phyloP scores from a whole-genome alignment of 2,329 filamentous ascomycete genomes.

The Colletotrichum shisoi region DNA sequence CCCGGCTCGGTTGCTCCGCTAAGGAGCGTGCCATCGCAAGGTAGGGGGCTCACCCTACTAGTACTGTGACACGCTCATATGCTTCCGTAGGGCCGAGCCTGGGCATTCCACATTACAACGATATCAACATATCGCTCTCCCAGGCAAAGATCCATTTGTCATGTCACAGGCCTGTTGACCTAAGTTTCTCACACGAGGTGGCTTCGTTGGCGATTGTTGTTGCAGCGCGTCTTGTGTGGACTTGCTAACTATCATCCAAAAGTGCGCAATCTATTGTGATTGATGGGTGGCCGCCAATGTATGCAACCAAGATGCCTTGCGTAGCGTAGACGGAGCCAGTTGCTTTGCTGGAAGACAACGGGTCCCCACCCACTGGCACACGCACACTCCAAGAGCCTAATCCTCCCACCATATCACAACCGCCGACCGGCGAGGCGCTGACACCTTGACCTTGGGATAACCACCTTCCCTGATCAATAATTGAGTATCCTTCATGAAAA shows the following conservation, averaged over 20 bases:
- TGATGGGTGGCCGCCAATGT: not conserved
- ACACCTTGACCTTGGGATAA: not conserved
- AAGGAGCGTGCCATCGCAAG: constrained; percentile 9
- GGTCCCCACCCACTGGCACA: not conserved
- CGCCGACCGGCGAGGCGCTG: not conserved
- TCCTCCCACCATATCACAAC: constrained; percentile 4
- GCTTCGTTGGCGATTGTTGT: no score
- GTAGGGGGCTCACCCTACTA: constrained; percentile 3
- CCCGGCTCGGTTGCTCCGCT: constrained; percentile 20
- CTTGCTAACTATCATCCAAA: not conserved
- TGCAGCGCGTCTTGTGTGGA: not conserved
- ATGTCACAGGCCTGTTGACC: not conserved
- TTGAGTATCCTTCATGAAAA: not conserved
- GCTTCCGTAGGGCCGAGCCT: constrained; percentile 26
- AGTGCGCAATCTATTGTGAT: not conserved
- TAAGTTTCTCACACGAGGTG: not conserved
- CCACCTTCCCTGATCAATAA: constrained; percentile 8
- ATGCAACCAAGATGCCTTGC: not conserved
- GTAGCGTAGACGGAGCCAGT: no score
- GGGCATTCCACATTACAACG: constrained; percentile 5
- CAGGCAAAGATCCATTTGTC: no score
- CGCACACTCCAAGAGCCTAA: constrained; percentile 6
- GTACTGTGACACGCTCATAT: constrained; percentile 15
- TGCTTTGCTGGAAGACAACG: not conserved
- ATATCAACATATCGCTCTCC: not conserved